Evolutionary conservation across 2,329 filamentous ascomycete genomes (phyloP).

Genomic region (Nemania sp.): DNA sequence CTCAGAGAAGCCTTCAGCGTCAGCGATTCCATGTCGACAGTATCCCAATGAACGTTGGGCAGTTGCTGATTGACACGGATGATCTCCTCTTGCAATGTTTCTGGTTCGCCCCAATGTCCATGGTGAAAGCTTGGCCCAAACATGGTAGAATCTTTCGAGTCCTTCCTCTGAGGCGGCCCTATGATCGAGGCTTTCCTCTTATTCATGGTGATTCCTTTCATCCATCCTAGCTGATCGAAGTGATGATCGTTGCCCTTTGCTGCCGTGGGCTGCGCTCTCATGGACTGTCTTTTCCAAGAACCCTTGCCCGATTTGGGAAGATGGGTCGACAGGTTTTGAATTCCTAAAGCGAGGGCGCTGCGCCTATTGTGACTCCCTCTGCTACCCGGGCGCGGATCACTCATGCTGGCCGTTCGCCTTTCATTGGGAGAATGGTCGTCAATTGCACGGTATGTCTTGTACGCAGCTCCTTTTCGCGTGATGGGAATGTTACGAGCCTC

Average conservation of each 20-base stretch:
- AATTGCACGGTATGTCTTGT: constrained; percentile 81
- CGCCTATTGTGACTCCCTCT: constrained; percentile 49
- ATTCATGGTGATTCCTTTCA: constrained; percentile 69
- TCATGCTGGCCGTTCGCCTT: constrained; percentile 65
- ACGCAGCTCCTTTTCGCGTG: constrained; percentile 81
- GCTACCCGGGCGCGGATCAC: constrained; percentile 57
- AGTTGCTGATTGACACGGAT: constrained; percentile 64
- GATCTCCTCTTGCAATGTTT: constrained; percentile 68
- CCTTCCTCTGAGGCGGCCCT: constrained; percentile 53
- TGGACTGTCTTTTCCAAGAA: constrained; percentile 60
- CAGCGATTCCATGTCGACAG: constrained; percentile 66
- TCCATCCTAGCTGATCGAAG: constrained; percentile 68
- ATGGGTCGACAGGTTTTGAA: constrained; percentile 50
- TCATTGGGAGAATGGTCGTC: constrained; percentile 63
- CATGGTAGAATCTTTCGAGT: constrained; percentile 57
- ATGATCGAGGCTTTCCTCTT: constrained; percentile 53
- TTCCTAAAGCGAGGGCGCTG: constrained; percentile 50
- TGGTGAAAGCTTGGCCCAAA: constrained; percentile 58
- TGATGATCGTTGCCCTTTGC: constrained; percentile 51
- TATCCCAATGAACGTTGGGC: constrained; percentile 67
- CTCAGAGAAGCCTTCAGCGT: constrained; percentile 64
- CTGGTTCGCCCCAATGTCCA: constrained; percentile 63
- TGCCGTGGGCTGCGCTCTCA: constrained; percentile 58
- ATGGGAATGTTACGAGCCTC: constrained; percentile 69
- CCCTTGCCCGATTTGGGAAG: constrained; percentile 41